Evolutionary conservation across 2,329 filamentous ascomycete species (phyloP).

Genomic region (Hymenoscyphus occultus): DNA sequence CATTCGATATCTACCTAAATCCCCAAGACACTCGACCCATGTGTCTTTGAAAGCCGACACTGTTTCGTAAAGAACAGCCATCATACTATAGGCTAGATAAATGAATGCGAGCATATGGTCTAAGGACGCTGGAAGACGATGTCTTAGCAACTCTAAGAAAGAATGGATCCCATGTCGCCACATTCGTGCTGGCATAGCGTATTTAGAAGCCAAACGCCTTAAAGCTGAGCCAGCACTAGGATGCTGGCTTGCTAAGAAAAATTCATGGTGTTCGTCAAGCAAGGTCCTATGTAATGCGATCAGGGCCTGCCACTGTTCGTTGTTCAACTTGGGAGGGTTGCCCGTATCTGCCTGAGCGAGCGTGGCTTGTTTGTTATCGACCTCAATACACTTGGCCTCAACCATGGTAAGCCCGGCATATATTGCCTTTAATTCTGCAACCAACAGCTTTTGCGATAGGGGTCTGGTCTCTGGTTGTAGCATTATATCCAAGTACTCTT

Average conservation of each 20-base stretch:
- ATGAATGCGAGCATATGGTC: slow-evolving; percentile 93
- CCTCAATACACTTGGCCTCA: slow-evolving; percentile 81
- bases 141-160: slow-evolving; percentile 73
- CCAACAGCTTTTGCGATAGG: slow-evolving; percentile 21
- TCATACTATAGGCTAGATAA: slow-evolving; percentile 85
- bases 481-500: slow-evolving; percentile 15
- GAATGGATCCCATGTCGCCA: slow-evolving; percentile 90
- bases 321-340: slow-evolving; percentile 47
- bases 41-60: slow-evolving; percentile 80
- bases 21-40: slow-evolving; percentile 84
- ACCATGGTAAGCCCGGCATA: slow-evolving; percentile 81
- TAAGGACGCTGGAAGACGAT: slow-evolving; percentile 69
- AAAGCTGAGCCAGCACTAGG: slow-evolving; percentile 70
- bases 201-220: slow-evolving; percentile 69
- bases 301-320: slow-evolving; percentile 79
- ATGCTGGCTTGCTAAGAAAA: slow-evolving; percentile 84
- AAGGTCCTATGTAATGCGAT: slow-evolving; percentile 79
- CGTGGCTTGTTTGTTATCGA: slow-evolving; percentile 57
- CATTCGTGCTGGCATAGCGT: slow-evolving; percentile 89
- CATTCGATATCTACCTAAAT: slow-evolving; percentile 81
- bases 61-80: slow-evolving; percentile 82
- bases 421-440: slow-evolving; percentile 43
- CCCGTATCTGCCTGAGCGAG: slow-evolving; percentile 7
- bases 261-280: slow-evolving; percentile 79
- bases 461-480: slow-evolving; percentile 54